Conservation (phyloP, 1,284 basidiomycete species). For the Dichomitus squalens region DNA sequence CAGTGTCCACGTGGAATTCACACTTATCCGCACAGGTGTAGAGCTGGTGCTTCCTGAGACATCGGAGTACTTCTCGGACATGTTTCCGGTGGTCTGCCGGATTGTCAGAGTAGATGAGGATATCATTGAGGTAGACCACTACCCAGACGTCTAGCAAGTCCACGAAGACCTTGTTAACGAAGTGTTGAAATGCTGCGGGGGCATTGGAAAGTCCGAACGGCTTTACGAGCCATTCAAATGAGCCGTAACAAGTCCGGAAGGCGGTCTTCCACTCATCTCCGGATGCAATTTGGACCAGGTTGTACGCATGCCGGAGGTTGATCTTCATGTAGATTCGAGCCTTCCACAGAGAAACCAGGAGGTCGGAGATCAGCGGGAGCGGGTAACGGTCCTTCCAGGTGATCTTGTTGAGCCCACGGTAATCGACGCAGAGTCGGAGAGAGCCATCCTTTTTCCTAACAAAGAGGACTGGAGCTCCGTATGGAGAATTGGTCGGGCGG, state of each 20-base stretch:
- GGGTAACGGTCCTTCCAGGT: conserved; percentile 38
- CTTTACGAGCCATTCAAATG: conserved; percentile 42
- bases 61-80: conserved; percentile 36
- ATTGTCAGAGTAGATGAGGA: conserved; percentile 27
- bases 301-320: conserved; percentile 35
- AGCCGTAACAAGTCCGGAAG: conserved; percentile 38
- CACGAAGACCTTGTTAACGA: conserved; percentile 28
- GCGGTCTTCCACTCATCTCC: conserved; percentile 40
- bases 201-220: conserved; percentile 35
- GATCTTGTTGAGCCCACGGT: conserved; percentile 42
- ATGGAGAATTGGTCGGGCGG: conserved; percentile 37
- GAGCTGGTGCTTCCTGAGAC: conserved; percentile 34
- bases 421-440: conserved; percentile 44
- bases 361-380: conserved; percentile 40
- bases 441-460: conserved; percentile 47
- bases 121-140: conserved; percentile 30
- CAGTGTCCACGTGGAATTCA: conserved; percentile 31
- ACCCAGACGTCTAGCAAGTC: conserved; percentile 23
- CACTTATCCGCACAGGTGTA: conserved; percentile 43
- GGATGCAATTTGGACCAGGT: conserved; percentile 30
- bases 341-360: conserved; percentile 32
- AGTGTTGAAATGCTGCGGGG: conserved; percentile 29
- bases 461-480: conserved; percentile 46
- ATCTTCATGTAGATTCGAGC: conserved; percentile 35
- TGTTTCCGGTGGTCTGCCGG: conserved; percentile 29